Conservation (phyloP, 1,284 basidiomycete genomes). For the Trichosporon asahii region DNA sequence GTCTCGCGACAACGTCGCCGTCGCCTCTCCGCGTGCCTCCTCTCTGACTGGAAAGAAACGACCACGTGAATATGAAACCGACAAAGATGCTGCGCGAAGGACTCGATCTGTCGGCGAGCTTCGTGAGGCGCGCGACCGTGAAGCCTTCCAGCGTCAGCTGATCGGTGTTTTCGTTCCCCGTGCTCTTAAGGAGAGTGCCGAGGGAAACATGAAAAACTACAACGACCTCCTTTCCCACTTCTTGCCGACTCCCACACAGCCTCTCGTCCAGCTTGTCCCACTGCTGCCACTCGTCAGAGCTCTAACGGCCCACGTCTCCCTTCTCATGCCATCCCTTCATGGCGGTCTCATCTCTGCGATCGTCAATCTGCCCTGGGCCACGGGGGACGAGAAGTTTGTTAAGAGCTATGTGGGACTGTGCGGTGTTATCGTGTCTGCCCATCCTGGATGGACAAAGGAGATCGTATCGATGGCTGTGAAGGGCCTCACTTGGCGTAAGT, state of each 20-base stretch:
- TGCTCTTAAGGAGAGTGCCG: conserved; percentile 42
- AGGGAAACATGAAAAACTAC: conserved; percentile 54
- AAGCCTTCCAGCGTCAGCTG: conserved; percentile 48
- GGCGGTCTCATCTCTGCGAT: conserved; percentile 82
- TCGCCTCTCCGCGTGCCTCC: conserved; percentile 32
- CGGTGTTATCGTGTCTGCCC: conserved; percentile 87
- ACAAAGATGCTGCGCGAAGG: conserved; percentile 30
- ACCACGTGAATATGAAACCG: conserved; percentile 39
- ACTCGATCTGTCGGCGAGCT: conserved; percentile 43
- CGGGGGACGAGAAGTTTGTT: conserved; percentile 71
- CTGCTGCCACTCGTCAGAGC: conserved; percentile 56
- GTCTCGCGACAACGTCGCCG: conserved; percentile 15
- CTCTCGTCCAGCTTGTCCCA: conserved; percentile 43
- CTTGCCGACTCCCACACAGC: conserved; percentile 41
- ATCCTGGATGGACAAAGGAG: conserved; percentile 83
- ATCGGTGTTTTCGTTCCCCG: conserved; percentile 51
- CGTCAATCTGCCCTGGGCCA: conserved; percentile 85
- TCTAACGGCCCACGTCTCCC: conserved; percentile 67
- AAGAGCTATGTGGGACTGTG: conserved; percentile 82
- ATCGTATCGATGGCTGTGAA: conserved; percentile 77
- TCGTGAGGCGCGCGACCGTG: conserved; percentile 28
- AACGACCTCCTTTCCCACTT: conserved; percentile 58
- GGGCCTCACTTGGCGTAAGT: conserved; percentile 83
- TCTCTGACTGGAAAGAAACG: conserved; percentile 46
- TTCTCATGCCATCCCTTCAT: conserved; percentile 58